Evolutionary conservation across 2,329 filamentous ascomycete genomes (phyloP), one percentile per base, ranked within the genome.

Genomic region (Apiospora rasikravindrae): DNA sequence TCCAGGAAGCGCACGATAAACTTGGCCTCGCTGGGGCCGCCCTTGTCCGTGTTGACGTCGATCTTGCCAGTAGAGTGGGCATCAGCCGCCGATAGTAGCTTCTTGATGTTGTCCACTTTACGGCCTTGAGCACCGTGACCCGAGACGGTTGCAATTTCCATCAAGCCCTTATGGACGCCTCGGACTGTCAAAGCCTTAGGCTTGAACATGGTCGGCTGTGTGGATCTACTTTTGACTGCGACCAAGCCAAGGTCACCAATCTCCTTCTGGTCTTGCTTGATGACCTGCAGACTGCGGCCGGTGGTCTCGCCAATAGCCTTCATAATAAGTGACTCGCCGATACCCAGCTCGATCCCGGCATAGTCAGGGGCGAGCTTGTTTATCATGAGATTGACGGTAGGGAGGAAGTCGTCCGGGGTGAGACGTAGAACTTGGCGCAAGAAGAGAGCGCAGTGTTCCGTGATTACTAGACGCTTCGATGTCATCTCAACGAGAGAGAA

Each of bases 281-380:
- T 98, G 70, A 98, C 91, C 49, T 92, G 88, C 67, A 98, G 83
- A 78, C 91, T 97, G 73, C 96, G 91, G 13, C 96, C 96, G 0
- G 96, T 99, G 42, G 92, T 93, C 84, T 98, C 96, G 14, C 96
- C 96, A 78, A 99, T 97, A 6, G 96, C 94, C 82, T 98, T 99
- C 95, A 98, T 98, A 78, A 99, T 98, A 40, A 99, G 84, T 0
- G 96, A 98, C 83, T 99, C 96, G 71, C 96, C 96, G 77, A 99
- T 99, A n/a, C 96, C 96, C 42, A 99, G 88, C 83, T 99, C 96
- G 74, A 99, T 95, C 26, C 96, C 96, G 61, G 95, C 93, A 81
- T 98, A 99, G 79, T 99, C 96, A 3, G 96, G 96, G 2, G 96
- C 96, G 37, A 99, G 90, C 82, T 98, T 98, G 84, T 98, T 98